These are phyloP conservation scores for Aureobasidium musti DNA, from an alignment of 2,329 filamentous ascomycete species.

Conservation along the genomic window DNA sequence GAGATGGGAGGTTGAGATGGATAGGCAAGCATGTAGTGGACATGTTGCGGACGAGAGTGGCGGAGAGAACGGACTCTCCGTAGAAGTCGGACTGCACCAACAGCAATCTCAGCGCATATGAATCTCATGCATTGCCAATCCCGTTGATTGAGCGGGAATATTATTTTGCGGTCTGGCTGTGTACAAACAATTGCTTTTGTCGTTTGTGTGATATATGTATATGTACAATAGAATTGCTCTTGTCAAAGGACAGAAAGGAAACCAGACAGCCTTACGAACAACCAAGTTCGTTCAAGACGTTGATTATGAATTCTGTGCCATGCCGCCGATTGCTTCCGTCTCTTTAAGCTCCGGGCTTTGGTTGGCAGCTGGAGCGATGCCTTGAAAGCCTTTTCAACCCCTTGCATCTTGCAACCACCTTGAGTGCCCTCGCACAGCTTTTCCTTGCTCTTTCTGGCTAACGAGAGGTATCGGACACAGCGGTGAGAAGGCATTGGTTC, in stretches of 20 bases:
- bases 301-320: not conserved
- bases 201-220: not conserved
- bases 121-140: too few species aligned
- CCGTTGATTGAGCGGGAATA: not conserved
- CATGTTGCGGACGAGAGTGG: constrained; percentile 55
- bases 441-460: not conserved
- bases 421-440: not conserved
- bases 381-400: not conserved
- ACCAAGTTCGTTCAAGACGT: not conserved
- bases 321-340: not conserved
- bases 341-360: not conserved
- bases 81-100: not conserved
- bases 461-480: not conserved
- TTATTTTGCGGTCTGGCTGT: rapidly evolving
- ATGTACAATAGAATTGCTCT: not conserved
- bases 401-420: not conserved
- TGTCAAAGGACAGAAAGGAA: not conserved
- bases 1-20: constrained; percentile 52
- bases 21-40: constrained; percentile 60
- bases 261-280: not conserved
- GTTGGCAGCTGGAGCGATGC: not conserved
- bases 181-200: not conserved
- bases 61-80: constrained; percentile 40
- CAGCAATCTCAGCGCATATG: too few species aligned
- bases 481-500: not conserved